Base-by-base conservation (phyloP, 2,329 filamentous ascomycete species). In the Aspergillus spinulosporus region DNA sequence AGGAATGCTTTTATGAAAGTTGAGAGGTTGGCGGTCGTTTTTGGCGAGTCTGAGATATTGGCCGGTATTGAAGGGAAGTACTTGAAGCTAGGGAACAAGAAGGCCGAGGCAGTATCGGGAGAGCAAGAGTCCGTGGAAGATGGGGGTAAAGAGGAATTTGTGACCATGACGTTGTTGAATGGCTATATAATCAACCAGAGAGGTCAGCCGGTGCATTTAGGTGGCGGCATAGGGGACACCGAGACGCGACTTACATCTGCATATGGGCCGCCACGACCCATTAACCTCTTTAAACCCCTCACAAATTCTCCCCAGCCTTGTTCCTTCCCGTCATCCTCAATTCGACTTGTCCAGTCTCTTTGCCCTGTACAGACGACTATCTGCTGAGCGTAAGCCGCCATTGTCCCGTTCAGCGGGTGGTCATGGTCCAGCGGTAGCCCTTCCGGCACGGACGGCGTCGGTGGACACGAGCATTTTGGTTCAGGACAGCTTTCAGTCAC, bases 31-130 rank as follows among this genome's bases (percentile, higher is more conserved):
- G 62, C 43, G n/a, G 37, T 50, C 34, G 56, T 36, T 4, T 61
- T 36, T 3, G 62, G 14, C 2, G 60, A 52, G n/a, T 81, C 80
- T 62, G 83, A 72, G 14, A 82, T 78, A 0, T 85, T 78, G 12
- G 85, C 81, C 2, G 89, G 86, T 42, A 95, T 83, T 54, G 82
- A 84, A 0, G 88, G 85, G 12, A 96, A 78, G 72, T 92, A 92
- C 74, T 86, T 87, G 79, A 96, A 96, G 70, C 84, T 86, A 2
- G 92, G 92, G 32, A 96, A 84, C 15, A 96, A 80, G 67, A 93
- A 89, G 1, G 83, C 89, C 1, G 88, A 91, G 0, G 71, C 71
- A 0, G 66, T 62, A 36, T 60, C 49, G 5, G 60, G 43, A 46
- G 67, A 58, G 40, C 57, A 28, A 34, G 56, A 39, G 5, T 61